A percentile compares a stretch with the other conserved stretches of the same genome.
Conservation (phyloP, 305 asterid genomes). For the Fraxinus albicans region DNA sequence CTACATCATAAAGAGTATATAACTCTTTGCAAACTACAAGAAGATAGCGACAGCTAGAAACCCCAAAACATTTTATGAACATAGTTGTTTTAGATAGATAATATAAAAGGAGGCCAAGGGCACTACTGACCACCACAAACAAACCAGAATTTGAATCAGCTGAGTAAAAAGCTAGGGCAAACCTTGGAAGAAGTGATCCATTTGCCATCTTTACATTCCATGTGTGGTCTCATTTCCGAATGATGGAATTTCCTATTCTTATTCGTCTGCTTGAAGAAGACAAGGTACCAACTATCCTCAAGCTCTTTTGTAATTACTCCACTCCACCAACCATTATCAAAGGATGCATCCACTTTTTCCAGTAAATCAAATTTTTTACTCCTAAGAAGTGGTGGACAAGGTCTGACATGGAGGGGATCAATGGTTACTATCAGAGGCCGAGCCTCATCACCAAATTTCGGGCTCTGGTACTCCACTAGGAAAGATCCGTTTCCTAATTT, state of each 20-base stretch:
- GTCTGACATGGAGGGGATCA: constrained; percentile 57
- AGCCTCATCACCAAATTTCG: constrained; percentile 16
- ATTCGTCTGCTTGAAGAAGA: constrained; percentile 47
- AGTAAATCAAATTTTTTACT: constrained; percentile 43
- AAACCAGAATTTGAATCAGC: constrained; percentile 4
- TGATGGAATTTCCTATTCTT: constrained; percentile 37
- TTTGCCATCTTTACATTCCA: constrained; percentile 77
- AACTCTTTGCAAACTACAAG: constrained; percentile 18
- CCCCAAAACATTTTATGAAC: not conserved
- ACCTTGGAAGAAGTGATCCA: constrained; percentile 82
- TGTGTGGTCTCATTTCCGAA: constrained; percentile 63
- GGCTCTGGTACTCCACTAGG: constrained; percentile 42
- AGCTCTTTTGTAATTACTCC: constrained; percentile 62
- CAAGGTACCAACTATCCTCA: constrained; percentile 46
- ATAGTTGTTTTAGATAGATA: not conserved
- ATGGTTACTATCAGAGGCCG: constrained; percentile 28
- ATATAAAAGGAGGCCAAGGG: not conserved
- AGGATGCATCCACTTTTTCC: constrained; percentile 76
- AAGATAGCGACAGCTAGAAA: constrained; percentile 18
- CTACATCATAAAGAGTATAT: constrained; percentile 18
- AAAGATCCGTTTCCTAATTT: constrained; percentile 40
- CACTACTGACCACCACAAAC: not conserved
- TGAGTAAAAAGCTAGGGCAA: constrained; percentile 12
- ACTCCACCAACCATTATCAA: constrained; percentile 70
- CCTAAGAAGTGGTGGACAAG: constrained; percentile 69